A percentile compares a stretch with the other conserved stretches of the same genome.
phyloP scores from a whole-genome alignment of 768 basidiomycete species.

The Scleroderma citrinum region DNA sequence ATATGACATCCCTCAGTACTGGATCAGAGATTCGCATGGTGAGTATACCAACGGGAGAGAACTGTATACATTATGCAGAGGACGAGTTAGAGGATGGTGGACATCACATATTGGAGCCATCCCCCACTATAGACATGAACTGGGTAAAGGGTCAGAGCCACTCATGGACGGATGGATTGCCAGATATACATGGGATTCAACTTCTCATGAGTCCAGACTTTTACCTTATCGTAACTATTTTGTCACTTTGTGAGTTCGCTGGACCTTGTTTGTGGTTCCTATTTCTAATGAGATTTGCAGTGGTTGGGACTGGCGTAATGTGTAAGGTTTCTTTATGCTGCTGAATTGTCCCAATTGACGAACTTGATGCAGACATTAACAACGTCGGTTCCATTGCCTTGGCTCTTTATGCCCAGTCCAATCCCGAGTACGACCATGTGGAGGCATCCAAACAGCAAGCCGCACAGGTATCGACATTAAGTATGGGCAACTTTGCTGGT shows the following conservation, averaged over 20 bases:
- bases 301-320: slow-evolving; percentile 73
- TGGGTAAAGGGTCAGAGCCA: neutral
- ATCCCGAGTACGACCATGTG: slow-evolving; percentile 57
- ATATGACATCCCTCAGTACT: neutral
- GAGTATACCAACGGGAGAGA: neutral
- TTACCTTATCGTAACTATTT: slow-evolving; percentile 54
- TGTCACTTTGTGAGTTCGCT: slow-evolving; percentile 48
- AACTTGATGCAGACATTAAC: slow-evolving; percentile 56
- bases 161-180: slow-evolving; percentile 22
- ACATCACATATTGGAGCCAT: neutral
- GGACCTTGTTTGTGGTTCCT: neutral
- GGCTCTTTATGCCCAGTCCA: slow-evolving; percentile 55
- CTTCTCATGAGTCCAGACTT: slow-evolving; percentile 55
- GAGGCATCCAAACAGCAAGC: slow-evolving; percentile 74
- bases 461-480: slow-evolving; percentile 77
- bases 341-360: neutral
- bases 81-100: neutral
- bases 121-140: neutral
- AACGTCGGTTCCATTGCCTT: slow-evolving; percentile 80
- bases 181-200: slow-evolving; percentile 51
- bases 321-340: slow-evolving; percentile 36
- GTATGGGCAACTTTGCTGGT: slow-evolving; percentile 75
- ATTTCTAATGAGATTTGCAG: slow-evolving; percentile 17
- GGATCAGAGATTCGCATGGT: neutral
- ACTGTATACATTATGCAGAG: neutral